These are phyloP conservation scores for Phytopythium oedochilum DNA, from an alignment of 352 stramenopile species.

Conservation along the genomic window DNA sequence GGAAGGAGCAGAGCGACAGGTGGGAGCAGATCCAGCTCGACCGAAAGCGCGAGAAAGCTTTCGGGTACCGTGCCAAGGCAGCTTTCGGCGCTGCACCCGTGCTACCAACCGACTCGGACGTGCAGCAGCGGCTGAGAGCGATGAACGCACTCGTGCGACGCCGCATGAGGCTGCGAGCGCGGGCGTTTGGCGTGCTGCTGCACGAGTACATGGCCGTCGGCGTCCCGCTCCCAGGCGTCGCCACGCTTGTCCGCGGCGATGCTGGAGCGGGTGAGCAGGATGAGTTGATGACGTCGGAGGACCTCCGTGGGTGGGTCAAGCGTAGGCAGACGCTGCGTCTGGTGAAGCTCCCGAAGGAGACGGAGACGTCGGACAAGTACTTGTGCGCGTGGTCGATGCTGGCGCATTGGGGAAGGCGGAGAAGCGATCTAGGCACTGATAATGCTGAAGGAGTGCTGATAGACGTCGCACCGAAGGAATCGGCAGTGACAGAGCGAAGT, in stretches of 20 bases:
- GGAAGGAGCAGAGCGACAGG: conserved; percentile 19
- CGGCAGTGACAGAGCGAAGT: not conserved
- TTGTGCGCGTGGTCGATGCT: conserved; percentile 28
- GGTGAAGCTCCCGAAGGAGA: conserved; percentile 10
- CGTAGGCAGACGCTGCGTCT: conserved; percentile 42
- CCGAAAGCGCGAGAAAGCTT: conserved; percentile 16
- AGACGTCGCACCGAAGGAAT: not conserved
- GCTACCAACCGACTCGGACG: conserved; percentile 35
- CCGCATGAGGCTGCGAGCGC: conserved; percentile 38
- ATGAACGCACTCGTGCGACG: conserved; percentile 46
- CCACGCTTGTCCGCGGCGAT: conserved; percentile 9
- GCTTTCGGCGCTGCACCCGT: conserved; percentile 31
- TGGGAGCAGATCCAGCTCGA: conserved; percentile 42
- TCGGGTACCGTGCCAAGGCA: conserved; percentile 33
- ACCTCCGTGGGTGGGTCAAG: conserved; percentile 47
- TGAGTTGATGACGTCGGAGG: conserved; percentile 37
- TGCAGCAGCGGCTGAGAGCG: conserved; percentile 31
- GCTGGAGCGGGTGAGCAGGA: conserved; percentile 13
- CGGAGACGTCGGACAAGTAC: not conserved
- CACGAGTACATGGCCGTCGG: conserved; percentile 61
- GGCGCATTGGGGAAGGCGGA: conserved; percentile 16
- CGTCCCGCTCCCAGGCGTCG: conserved; percentile 48
- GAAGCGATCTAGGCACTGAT: not conserved
- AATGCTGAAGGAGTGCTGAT: conserved; percentile 3
- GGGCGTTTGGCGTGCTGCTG: conserved; percentile 50